A percentile compares a stretch with the other conserved stretches of the same genome.
Conservation (phyloP, 345 rosid species). For the Erodium maritimum region DNA sequence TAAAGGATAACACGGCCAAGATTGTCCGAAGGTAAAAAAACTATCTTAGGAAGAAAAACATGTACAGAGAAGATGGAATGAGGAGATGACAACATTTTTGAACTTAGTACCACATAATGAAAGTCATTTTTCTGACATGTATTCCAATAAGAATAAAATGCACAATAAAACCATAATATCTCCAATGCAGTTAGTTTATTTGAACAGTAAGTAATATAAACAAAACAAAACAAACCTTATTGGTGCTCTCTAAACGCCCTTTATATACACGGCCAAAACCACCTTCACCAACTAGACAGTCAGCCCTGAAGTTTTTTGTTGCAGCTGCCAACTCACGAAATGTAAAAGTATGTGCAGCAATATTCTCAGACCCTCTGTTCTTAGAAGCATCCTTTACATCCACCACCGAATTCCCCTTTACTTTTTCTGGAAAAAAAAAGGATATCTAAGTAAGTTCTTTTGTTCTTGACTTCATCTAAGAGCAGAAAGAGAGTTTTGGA, state of each 20-base stretch:
- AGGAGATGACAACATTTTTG: too few species aligned
- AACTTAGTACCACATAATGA: not conserved
- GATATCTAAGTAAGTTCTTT: not conserved
- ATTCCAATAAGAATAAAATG: not conserved
- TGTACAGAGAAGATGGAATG: too few species aligned
- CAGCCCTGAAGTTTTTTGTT: conserved; percentile 56
- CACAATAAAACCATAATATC: not conserved
- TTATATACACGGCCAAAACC: conserved; percentile 66
- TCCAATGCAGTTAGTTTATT: conserved; percentile 1
- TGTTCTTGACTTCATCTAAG: not conserved
- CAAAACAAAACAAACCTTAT: conserved; percentile 32
- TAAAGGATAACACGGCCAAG: not conserved
- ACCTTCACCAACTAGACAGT: conserved; percentile 60
- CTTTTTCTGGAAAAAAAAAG: conserved; percentile 25
- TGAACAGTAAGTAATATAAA: conserved; percentile 7
- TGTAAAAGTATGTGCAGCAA: conserved; percentile 51
- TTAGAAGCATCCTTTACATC: conserved; percentile 29
- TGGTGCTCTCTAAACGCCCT: conserved; percentile 49
- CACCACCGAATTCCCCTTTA: conserved; percentile 18
- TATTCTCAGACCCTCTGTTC: conserved; percentile 42
- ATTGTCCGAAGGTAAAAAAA: not conserved
- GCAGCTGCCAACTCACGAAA: conserved; percentile 60
- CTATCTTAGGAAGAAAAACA: not conserved
- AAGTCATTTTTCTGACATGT: not conserved
- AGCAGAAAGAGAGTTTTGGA: too few species aligned